Percentiles rank a stretch among this genome's conserved stretches.
These are phyloP conservation scores for Naganishia onofrii DNA, from an alignment of 768 basidiomycete species.

Conservation along the genomic window DNA sequence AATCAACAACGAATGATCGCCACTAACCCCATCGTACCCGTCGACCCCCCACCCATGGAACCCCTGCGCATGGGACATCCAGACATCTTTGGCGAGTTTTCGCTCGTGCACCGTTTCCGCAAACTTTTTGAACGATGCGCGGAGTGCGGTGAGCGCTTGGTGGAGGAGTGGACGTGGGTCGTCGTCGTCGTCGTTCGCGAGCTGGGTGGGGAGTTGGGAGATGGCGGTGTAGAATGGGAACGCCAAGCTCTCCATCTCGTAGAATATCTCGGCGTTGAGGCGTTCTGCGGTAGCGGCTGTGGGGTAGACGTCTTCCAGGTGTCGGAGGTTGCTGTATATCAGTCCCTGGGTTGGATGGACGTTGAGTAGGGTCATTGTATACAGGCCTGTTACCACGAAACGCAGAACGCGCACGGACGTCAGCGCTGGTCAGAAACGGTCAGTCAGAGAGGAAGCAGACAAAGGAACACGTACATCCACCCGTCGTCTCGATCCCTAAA, in stretches of 20 bases:
- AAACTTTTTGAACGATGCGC: conserved; percentile 30
- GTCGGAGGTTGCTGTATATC: conserved; percentile 32
- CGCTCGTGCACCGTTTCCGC: conserved; percentile 29
- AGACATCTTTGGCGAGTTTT: conserved; percentile 27
- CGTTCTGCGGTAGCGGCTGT: conserved; percentile 28
- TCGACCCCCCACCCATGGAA: conserved; percentile 32
- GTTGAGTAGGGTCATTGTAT: conserved; percentile 33
- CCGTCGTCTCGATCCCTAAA: conserved; percentile 26
- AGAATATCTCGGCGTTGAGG: conserved; percentile 29
- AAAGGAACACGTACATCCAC: conserved; percentile 27
- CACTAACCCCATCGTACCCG: conserved; percentile 30
- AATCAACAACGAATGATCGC: conserved; percentile 30
- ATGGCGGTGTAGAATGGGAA: conserved; percentile 28
- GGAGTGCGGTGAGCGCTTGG: conserved; percentile 16
- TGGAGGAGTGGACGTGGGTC: conserved; percentile 13
- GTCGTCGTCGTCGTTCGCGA: too few relatives aligned
- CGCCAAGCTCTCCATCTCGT: conserved; percentile 31
- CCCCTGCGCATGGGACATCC: conserved; percentile 34
- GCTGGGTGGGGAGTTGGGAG: conserved; percentile 10
- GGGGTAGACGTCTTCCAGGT: conserved; percentile 14
- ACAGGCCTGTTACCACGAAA: conserved; percentile 20
- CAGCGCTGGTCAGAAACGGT: neutral
- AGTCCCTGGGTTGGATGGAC: conserved; percentile 14
- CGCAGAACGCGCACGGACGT: too few relatives aligned
- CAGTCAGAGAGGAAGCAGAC: neutral